Base-by-base conservation (phyloP, 2,329 filamentous ascomycete genomes). In the Rugonectria rugulosa region DNA sequence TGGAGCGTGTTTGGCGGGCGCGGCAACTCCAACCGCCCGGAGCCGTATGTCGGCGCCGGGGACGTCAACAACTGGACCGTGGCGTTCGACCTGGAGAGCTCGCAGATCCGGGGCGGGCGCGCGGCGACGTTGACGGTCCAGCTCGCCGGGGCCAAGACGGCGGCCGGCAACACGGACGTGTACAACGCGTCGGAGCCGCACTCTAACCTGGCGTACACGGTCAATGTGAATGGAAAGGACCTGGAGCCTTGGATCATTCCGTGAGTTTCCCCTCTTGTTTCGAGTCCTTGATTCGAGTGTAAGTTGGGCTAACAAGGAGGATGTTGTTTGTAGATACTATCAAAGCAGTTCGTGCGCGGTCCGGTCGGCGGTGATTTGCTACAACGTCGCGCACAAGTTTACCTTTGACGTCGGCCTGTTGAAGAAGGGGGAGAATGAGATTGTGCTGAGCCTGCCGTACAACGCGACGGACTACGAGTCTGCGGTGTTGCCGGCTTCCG, bases 1-100 rank as follows among this genome's bases (percentile, higher is more conserved):
- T 88, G 85, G 86, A 82, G 80, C 53, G 83, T 85, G 8, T 88
- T 86, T 62, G 84, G 85, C 1, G 81, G 82, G 6, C 73, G 81
- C 23, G 81, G 75, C 1, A 81, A 85, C 68, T 77, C 69, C 12
- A 48, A 75, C 4, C 75, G 81, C 1, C 69, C 75, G 1, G 71
- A 77, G 38, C 69, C 76, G 5, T 78, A 79, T 44, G 71, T 73
- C 36, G 72, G 77, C 17, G 77, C 77, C 59, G 66, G 65, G 77
- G 44, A 68, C 19, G 76, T 85, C 21, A 85, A 84, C 67, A 85
- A 86, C 68, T 87, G 83, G 84, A 87, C 80, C 1, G 73, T 87
- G 23, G 63, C 77, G 1, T 87, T 85, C 56, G 76, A 82, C 50
- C 64, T 83, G 23, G 69, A 72, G 5, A 66, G 73, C 24, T 63